Percentiles rank a stretch among this genome's conserved stretches.
These are phyloP conservation scores for Mycena haematopus DNA, from an alignment of 768 basidiomycete species.

Conservation along the genomic window DNA sequence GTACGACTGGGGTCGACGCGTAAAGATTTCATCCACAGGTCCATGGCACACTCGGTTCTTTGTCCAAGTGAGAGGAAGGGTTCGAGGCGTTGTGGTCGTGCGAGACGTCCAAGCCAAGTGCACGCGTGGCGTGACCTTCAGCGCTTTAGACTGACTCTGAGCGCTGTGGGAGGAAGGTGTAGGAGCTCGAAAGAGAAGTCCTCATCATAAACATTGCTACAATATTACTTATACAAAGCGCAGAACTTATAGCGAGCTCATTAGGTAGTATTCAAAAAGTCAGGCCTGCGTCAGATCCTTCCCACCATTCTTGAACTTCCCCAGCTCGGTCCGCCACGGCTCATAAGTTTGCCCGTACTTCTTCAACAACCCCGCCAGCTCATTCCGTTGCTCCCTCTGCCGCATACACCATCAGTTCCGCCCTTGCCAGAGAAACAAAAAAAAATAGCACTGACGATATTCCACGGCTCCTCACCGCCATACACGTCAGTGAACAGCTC, in stretches of 20 bases:
- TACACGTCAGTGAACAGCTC: constrained; percentile 42
- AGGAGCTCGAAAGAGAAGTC: too few relatives aligned
- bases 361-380: constrained; percentile 71
- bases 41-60: background rate
- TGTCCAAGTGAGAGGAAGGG: too few relatives aligned
- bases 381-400: constrained; percentile 85
- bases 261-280: background rate
- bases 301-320: constrained; percentile 77
- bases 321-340: constrained; percentile 83
- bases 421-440: background rate
- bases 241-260: too few relatives aligned
- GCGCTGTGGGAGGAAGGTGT: too few relatives aligned
- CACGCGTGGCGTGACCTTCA: too few relatives aligned
- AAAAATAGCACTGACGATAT: constrained; percentile 62
- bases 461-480: constrained; percentile 42
- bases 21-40: background rate
- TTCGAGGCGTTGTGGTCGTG: too few relatives aligned
- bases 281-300: constrained; percentile 51
- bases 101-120: too few relatives aligned
- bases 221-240: too few relatives aligned
- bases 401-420: background rate
- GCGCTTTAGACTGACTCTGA: too few relatives aligned
- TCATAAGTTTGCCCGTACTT: constrained; percentile 91
- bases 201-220: too few relatives aligned
- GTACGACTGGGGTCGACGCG: background rate